Evolutionary conservation across 768 basidiomycete genomes (phyloP), one percentile per base, ranked within the genome.

Genomic region (Boletellus ananiceps): DNA sequence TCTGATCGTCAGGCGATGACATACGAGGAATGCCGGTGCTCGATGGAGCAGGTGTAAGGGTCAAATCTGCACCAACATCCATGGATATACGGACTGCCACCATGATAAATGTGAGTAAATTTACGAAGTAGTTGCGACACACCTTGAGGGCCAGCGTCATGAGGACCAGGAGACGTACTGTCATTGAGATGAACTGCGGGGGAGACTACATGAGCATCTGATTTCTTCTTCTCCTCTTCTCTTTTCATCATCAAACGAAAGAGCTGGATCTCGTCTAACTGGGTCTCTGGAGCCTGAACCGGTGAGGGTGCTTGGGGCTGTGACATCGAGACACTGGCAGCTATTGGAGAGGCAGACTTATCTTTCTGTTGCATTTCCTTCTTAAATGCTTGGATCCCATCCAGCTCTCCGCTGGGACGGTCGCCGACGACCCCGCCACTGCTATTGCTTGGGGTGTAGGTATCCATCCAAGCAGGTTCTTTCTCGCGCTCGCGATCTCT

Each of bases 391-490:
- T 93, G 89, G 29, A 93, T 88, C 32, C 86, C 81, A 63, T 92
- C 89, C 21, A 89, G 70, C 60, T 86, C 85, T 16, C 86, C 89
- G 41, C 79, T 77, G 23, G 69, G 65, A 29, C 70, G 71, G 8
- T 79, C 79, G 15, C 86, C 85, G 46, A 88, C 72, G 46, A 88
- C 82, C 13, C 84, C 86, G 40, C 73, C 70, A 29, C 69, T 71
- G 15, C 80, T 64, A 19, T 75, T 75, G 44, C 70, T 75, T 12
- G 88, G 88, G 52, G 90, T 77, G 62, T 89, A 90, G 16, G 86
- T 82, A 56, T 91, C 90, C 89, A 93, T 93, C 89, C 89, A 93
- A 15, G 89, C 89, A 19, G 89, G 90, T 62, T 92, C 90, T 59
- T 86, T 89, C 71, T 93, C 90, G 57, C 80, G 81, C 29, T 75